These are phyloP conservation scores for Exobasidium rhododendri DNA, from an alignment of 1,284 basidiomycete genomes.

Conservation along the genomic window DNA sequence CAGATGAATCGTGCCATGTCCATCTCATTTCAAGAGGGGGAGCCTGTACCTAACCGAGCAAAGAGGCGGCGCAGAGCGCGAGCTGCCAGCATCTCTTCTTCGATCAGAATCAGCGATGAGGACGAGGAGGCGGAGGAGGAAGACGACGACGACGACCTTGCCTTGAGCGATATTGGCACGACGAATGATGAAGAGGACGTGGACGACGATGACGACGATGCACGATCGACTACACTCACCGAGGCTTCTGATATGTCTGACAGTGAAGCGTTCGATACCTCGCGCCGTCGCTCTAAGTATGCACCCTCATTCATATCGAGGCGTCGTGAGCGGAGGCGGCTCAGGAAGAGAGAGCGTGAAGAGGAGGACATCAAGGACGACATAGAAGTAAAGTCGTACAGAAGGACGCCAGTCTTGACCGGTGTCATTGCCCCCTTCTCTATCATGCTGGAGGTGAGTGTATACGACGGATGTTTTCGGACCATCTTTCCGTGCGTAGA, in stretches of 20 bases:
- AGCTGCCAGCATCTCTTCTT: background rate
- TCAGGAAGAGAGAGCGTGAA: background rate
- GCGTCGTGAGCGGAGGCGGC: background rate
- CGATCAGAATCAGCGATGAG: background rate
- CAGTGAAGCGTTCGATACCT: background rate
- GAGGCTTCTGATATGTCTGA: background rate
- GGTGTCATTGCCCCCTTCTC: slow-evolving; percentile 72
- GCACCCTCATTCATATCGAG: background rate
- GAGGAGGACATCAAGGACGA: background rate
- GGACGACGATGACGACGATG: background rate
- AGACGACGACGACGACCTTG: background rate
- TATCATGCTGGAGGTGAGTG: slow-evolving; percentile 65
- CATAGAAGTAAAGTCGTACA: slow-evolving; percentile 1
- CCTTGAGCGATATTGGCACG: background rate
- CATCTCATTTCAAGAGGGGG: background rate
- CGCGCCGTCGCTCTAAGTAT: background rate
- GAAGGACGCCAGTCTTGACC: slow-evolving; percentile 55
- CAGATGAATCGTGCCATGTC: background rate
- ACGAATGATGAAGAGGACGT: background rate
- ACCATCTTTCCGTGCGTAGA: background rate
- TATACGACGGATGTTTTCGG: too few species aligned
- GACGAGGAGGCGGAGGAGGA: too few species aligned
- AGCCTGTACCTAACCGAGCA: background rate
- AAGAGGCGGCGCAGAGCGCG: background rate
- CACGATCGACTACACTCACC: background rate